A percentile compares a stretch with the other conserved stretches of the same genome.
Evolutionary conservation across 2,329 filamentous ascomycete species (phyloP).

Genomic region (Cladosporium sp.): DNA sequence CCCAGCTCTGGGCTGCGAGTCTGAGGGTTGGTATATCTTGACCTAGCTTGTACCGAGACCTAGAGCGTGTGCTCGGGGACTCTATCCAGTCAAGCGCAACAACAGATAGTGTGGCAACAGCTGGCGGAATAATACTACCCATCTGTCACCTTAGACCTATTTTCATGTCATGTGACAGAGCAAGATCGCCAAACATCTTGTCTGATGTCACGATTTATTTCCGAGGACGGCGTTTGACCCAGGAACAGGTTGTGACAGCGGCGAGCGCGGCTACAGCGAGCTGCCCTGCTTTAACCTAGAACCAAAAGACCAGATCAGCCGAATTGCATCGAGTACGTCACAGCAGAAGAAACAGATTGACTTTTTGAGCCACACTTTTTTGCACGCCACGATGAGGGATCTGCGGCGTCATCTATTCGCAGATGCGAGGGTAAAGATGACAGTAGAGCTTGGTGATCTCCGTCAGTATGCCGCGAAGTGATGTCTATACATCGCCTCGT

Average conservation of each 20-base stretch:
- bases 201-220: conserved; percentile 1
- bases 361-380: conserved; percentile 6
- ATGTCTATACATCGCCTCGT: neutral
- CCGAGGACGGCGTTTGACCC: neutral
- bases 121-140: neutral
- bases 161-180: neutral
- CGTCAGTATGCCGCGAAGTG: neutral
- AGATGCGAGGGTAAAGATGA: neutral
- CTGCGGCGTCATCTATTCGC: neutral
- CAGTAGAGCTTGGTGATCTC: neutral
- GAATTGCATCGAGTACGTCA: neutral
- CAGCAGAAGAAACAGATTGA: neutral
- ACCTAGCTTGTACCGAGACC: neutral
- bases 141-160: neutral
- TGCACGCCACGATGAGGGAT: conserved; percentile 4
- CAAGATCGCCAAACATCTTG: neutral
- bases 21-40: neutral
- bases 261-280: neutral
- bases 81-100: neutral
- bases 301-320: conserved; percentile 2
- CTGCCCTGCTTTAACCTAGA: neutral
- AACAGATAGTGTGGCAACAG: neutral
- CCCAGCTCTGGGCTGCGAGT: neutral
- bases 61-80: neutral
- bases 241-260: neutral